These are phyloP conservation scores for Psilocybe subaeruginosa DNA, from an alignment of 768 basidiomycete species.

Conservation along the genomic window DNA sequence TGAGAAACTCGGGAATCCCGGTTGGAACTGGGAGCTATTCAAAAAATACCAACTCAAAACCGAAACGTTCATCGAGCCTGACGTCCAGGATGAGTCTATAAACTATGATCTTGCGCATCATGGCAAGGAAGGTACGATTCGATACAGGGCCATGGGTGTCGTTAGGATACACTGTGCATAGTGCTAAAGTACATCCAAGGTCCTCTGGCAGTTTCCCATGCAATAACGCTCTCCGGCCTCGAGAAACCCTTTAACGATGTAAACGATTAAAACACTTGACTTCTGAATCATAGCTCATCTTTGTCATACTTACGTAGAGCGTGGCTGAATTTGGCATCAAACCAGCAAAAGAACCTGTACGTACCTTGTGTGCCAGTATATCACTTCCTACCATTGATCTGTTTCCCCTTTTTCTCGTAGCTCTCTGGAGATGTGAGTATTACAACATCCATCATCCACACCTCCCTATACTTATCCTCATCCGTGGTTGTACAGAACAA, in stretches of 20 bases:
- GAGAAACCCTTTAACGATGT: slow-evolving; percentile 3
- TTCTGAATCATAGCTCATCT: not conserved
- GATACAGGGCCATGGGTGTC: no score
- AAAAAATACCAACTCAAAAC: slow-evolving; percentile 6
- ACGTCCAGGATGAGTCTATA: slow-evolving; percentile 2
- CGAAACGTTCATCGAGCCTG: slow-evolving; percentile 1
- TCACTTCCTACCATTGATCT: not conserved
- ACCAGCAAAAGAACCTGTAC: slow-evolving; percentile 5
- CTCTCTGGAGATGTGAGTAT: slow-evolving; percentile 4
- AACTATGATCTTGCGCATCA: slow-evolving; percentile 3
- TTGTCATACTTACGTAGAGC: not conserved
- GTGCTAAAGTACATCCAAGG: not conserved
- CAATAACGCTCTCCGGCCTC: not conserved
- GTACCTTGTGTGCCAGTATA: not conserved
- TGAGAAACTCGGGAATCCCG: slow-evolving; percentile 2
- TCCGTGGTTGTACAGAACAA: not conserved
- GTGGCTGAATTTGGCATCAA: slow-evolving; percentile 2
- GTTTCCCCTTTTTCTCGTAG: not conserved
- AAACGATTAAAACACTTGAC: not conserved
- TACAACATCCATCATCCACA: not conserved
- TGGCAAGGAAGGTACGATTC: not conserved
- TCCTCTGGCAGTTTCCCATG: not conserved
- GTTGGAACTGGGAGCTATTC: slow-evolving; percentile 6
- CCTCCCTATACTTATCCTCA: not conserved
- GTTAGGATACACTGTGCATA: no score